Conservation (phyloP, 768 basidiomycete species). For the Rhizopogon salebrosus region DNA sequence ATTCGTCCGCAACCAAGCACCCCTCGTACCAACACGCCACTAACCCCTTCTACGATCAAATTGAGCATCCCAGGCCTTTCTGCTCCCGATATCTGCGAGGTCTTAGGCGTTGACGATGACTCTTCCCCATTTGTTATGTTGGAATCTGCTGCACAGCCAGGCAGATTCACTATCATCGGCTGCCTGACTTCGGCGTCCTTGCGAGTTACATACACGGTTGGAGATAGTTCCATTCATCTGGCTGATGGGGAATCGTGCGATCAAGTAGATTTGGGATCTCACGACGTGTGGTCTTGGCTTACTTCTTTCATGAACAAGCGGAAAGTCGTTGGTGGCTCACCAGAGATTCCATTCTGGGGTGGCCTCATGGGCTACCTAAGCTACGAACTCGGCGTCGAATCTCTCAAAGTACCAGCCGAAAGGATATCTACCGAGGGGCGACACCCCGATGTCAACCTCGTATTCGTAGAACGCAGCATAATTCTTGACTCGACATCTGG, state of each 20-base stretch:
- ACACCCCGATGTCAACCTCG: constrained; percentile 70
- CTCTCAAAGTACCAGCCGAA: constrained; percentile 42
- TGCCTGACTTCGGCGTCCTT: constrained; percentile 48
- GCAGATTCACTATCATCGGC: constrained; percentile 69
- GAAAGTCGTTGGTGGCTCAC: constrained; percentile 40
- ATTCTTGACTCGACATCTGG: constrained; percentile 54
- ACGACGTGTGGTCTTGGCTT: constrained; percentile 73
- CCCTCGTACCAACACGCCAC: constrained; percentile 6
- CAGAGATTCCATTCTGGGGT: constrained; percentile 76
- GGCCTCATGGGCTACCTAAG: constrained; percentile 74
- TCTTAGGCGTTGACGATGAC: constrained; percentile 55
- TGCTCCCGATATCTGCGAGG: constrained; percentile 50
- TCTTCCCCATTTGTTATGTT: constrained; percentile 61
- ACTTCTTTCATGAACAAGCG: constrained; percentile 58
- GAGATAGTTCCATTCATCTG: constrained; percentile 44
- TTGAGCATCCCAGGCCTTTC: constrained; percentile 40
- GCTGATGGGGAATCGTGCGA: constrained; percentile 29
- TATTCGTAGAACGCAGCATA: constrained; percentile 76
- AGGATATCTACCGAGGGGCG: constrained; percentile 20
- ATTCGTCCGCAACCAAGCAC: constrained; percentile 21
- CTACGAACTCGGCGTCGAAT: constrained; percentile 70
- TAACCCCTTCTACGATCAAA: constrained; percentile 26
- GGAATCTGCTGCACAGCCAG: constrained; percentile 74
- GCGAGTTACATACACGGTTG: constrained; percentile 53
- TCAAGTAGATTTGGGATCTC: constrained; percentile 39